Percentiles rank a stretch among this genome's conserved stretches.
Conservation (phyloP, 2,329 filamentous ascomycete species). For the Phymatotrichopsis omnivora region DNA sequence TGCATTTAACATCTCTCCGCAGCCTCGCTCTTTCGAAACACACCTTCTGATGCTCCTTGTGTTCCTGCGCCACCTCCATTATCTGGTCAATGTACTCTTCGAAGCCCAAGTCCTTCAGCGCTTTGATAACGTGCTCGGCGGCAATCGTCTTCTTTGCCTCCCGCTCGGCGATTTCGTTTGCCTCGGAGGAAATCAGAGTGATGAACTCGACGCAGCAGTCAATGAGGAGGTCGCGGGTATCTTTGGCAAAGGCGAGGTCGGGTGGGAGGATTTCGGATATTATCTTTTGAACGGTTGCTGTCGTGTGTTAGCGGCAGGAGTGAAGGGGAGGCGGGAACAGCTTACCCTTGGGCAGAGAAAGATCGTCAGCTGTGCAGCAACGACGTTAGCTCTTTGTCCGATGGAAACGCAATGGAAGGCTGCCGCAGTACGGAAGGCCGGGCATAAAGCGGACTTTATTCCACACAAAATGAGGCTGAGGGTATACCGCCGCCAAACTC, state of each 20-base stretch:
- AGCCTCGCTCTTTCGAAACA: conserved; percentile 7
- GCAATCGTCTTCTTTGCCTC: conserved; percentile 99
- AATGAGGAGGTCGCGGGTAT: conserved; percentile 87
- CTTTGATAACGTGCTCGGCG: conserved; percentile 93
- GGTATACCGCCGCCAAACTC: conserved; percentile 28
- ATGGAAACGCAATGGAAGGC: background rate
- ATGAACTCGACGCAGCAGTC: conserved; percentile 99
- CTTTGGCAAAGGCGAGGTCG: conserved; percentile 83
- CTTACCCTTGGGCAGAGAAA: conserved; percentile 50
- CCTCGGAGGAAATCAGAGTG: conserved; percentile 94
- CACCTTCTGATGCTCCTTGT: conserved; percentile 89
- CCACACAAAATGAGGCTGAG: background rate
- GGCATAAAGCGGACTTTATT: too few relatives aligned
- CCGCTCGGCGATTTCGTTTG: conserved; percentile 97
- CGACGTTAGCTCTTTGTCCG: conserved; percentile 7
- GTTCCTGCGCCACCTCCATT: conserved; percentile 73
- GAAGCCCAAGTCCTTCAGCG: conserved; percentile 85
- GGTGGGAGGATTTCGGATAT: conserved; percentile 83
- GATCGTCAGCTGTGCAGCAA: conserved; percentile 39
- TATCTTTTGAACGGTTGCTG: conserved; percentile 67
- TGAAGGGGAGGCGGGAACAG: background rate
- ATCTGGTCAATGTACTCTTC: conserved; percentile 84
- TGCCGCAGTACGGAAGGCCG: too few relatives aligned
- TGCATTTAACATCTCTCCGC: conserved; percentile 4
- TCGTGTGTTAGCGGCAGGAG: conserved; percentile 1